Conservation (phyloP, 164 flowering plant species). For the Tetrastigma voinierianum region DNA sequence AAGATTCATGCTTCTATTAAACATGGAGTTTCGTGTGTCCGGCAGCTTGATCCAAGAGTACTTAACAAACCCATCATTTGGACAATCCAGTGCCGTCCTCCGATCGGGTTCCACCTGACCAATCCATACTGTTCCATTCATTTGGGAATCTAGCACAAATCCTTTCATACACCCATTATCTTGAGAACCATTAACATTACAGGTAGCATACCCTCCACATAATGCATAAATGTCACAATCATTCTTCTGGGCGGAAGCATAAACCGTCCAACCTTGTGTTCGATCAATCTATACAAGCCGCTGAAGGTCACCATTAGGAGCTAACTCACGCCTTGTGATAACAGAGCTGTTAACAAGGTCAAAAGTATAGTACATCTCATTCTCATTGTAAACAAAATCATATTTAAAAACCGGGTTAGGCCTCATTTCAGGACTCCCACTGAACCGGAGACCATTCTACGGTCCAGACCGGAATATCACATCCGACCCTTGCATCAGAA, state of each 20-base stretch:
- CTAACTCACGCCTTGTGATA: neutral
- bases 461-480: conserved; percentile 19
- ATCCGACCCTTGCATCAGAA: conserved; percentile 1
- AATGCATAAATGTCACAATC: conserved; percentile 17
- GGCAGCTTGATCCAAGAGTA: conserved; percentile 26
- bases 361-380: conserved; percentile 13
- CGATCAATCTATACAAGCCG: neutral
- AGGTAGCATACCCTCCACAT: conserved; percentile 20
- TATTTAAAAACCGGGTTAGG: conserved; percentile 6
- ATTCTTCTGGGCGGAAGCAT: neutral
- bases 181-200: neutral
- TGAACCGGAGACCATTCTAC: conserved; percentile 32
- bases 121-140: conserved; percentile 8
- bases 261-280: neutral
- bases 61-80: conserved; percentile 11
- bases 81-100: conserved; percentile 6
- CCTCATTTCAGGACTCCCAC: conserved; percentile 16
- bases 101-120: conserved; percentile 22
- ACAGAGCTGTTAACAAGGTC: neutral
- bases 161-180: conserved; percentile 21
- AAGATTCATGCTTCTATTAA: conserved; percentile 12
- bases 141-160: conserved; percentile 14
- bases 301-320: conserved; percentile 7
- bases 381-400: conserved; percentile 7
- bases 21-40: conserved; percentile 15